These are phyloP conservation scores for Zalaria sp. DNA, from an alignment of 2,329 filamentous ascomycete species.

Conservation along the genomic window DNA sequence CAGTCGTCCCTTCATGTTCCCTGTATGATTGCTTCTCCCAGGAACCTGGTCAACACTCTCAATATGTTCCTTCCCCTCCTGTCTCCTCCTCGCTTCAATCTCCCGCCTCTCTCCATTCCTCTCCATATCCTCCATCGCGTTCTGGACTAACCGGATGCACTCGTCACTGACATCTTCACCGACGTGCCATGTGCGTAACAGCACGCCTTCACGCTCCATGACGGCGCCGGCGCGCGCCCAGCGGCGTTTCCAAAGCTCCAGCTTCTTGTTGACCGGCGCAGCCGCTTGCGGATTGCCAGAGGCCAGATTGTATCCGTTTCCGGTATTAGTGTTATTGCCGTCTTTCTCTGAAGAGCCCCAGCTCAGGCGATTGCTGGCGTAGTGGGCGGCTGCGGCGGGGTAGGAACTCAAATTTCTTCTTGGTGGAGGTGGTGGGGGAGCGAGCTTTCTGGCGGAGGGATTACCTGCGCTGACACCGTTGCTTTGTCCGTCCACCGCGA, in stretches of 20 bases:
- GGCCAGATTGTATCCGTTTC: slow-evolving; percentile 2
- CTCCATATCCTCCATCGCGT: slow-evolving; percentile 28
- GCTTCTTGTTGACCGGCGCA: slow-evolving; percentile 44
- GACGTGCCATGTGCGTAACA: slow-evolving; percentile 57
- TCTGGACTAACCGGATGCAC: slow-evolving; percentile 49
- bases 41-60: too few relatives aligned
- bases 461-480: too few relatives aligned
- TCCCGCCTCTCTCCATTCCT: too few relatives aligned
- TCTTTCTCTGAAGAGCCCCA: slow-evolving; percentile 1
- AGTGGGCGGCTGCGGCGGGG: slow-evolving; percentile 21
- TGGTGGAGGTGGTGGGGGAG: slow-evolving; percentile 22
- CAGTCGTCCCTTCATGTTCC: too few relatives aligned
- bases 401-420: slow-evolving; percentile 22
- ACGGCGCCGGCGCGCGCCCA: slow-evolving; percentile 50
- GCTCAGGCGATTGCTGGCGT: slow-evolving; percentile 23
- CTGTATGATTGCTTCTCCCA: too few relatives aligned
- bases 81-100: too few relatives aligned
- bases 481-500: neutral
- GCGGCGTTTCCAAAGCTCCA: slow-evolving; percentile 58
- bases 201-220: slow-evolving; percentile 51
- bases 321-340: slow-evolving; percentile 7
- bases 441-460: slow-evolving; percentile 1
- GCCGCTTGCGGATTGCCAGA: slow-evolving; percentile 3
- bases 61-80: too few relatives aligned
- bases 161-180: slow-evolving; percentile 57